Base-by-base conservation (phyloP, 2,329 filamentous ascomycete species). In the Arthrobotrys iridis region DNA sequence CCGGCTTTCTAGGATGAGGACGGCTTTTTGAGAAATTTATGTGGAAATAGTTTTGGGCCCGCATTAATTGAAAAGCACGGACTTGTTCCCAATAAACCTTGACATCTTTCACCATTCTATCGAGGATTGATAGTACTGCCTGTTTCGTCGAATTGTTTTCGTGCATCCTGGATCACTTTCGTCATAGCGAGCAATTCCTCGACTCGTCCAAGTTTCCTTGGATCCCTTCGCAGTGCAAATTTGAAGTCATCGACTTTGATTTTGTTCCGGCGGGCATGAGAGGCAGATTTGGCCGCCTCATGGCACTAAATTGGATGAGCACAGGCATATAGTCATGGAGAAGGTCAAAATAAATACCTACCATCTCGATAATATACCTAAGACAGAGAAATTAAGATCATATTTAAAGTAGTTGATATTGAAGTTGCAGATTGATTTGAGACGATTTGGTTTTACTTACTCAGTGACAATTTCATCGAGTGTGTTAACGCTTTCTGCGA, bases 221-320 rank as follows among this genome's bases (percentile, higher is more conserved):
- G 90, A 80, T 98, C 96, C 77, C 91, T 88, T 30, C 95, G 88
- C 79, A 98, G 88, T 40, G 93, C 93, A 83, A 96, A 99, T 80
- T 96, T 93, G 84, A 99, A 97, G 83, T 99, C 95, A 80, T 97
- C 94, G 80, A 96, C 92, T 82, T 99, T 99, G 83, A 99, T 93
- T 84, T 99, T 99, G 80, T 96, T 92, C 1, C 95, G 91, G 0
- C 93, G 91, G 1, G 91, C 89, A 82, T 96, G 92, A 82, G 92
- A 89, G 0, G 95, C 95, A 62, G 90, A 90, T 46, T 92, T 89
- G 3, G 93, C 92, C 2, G 95, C 94, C 81, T 93, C 90, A 84
- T 79, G 78, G 40, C 79, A 79, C 78, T 78, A 18, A 26, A 26
- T 6, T 18, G 0, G 24, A 7, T 52, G 13, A 52, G 60, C n/a